Percentiles rank a stretch among this genome's conserved stretches.
Evolutionary conservation across 257 asterid species (phyloP).

Genomic region (Solanum tarijense): DNA sequence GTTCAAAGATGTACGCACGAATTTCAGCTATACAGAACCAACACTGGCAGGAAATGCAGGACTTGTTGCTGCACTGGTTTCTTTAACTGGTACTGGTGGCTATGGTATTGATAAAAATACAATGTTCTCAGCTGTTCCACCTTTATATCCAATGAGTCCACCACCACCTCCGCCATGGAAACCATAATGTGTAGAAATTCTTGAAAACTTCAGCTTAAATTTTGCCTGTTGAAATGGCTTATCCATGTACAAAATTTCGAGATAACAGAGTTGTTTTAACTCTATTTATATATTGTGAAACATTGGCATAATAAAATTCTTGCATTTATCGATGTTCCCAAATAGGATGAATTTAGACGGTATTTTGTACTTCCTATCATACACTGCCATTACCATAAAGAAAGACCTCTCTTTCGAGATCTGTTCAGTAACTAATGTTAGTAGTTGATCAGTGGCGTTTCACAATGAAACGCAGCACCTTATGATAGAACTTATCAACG

Average conservation of each 20-base stretch:
- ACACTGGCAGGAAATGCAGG: conserved; percentile 91
- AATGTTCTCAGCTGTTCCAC: conserved; percentile 70
- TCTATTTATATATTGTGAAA: neutral
- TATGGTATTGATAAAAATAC: conserved; percentile 50
- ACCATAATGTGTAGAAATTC: conserved; percentile 19
- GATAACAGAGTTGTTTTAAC: neutral
- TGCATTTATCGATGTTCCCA: neutral
- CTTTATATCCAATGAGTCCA: conserved; percentile 43
- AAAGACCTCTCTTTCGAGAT: neutral
- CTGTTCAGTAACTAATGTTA: neutral
- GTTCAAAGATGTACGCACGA: conserved; percentile 46
- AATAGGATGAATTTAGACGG: neutral
- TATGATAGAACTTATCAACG: neutral
- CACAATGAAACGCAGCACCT: neutral
- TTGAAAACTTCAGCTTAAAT: neutral
- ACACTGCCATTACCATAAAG: neutral
- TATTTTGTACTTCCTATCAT: neutral
- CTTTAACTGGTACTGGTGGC: conserved; percentile 51
- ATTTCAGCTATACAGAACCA: conserved; percentile 77
- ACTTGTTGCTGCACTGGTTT: conserved; percentile 71
- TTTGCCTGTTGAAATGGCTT: neutral
- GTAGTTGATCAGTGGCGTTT: neutral
- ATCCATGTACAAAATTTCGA: neutral
- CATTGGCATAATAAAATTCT: neutral
- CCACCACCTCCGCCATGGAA: conserved; percentile 93